phyloP scores from a whole-genome alignment of 139 green algal genomes.

The Volvox africanus region DNA sequence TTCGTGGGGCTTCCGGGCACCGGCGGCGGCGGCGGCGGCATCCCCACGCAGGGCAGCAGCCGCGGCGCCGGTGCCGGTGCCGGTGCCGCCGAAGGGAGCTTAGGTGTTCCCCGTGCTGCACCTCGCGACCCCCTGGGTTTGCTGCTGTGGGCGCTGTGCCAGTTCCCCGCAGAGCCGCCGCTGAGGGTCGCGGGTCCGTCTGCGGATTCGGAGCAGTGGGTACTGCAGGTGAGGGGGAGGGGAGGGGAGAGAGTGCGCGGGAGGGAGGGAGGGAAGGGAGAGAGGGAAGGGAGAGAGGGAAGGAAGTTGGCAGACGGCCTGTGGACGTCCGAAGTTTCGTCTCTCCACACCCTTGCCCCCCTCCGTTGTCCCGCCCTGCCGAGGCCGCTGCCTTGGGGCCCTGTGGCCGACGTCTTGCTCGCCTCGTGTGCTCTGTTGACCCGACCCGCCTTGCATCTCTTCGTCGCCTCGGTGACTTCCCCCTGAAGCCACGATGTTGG shows the following conservation, averaged over 20 bases:
- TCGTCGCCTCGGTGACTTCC: no score
- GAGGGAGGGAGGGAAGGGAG: background rate
- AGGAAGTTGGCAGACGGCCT: no score
- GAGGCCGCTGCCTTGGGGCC: no score
- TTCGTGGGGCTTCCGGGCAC: background rate
- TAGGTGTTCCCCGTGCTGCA: background rate
- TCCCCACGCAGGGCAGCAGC: constrained; percentile 1
- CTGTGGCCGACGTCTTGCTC: no score
- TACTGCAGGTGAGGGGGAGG: constrained; percentile 24
- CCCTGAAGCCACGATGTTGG: no score
- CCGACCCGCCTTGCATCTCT: no score
- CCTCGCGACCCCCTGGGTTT: constrained; percentile 39
- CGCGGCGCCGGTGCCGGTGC: background rate
- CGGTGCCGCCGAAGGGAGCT: background rate
- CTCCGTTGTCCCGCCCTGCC: no score
- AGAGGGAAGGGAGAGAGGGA: background rate
- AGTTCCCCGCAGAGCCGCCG: background rate
- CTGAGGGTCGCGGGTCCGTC: background rate
- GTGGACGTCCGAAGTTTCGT: no score
- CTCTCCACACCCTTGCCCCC: no score
- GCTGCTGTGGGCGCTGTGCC: constrained; percentile 52
- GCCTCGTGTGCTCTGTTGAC: no score
- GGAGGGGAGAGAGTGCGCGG: background rate
- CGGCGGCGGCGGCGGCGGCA: constrained; percentile 6
- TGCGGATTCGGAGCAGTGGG: constrained; percentile 35